Conservation (phyloP, 805 yeast genomes). For the Pichia californica region DNA sequence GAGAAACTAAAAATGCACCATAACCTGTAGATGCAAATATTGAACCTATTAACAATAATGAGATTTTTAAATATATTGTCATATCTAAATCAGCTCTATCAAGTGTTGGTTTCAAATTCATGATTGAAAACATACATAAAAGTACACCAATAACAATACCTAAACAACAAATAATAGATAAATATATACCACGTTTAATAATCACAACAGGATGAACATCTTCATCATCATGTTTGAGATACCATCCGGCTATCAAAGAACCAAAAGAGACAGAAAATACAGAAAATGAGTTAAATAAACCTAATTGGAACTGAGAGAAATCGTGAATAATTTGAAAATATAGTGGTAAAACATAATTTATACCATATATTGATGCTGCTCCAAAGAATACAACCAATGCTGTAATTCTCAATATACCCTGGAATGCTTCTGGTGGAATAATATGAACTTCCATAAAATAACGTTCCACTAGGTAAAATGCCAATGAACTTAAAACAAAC, state of each 20-base stretch:
- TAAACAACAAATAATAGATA: slow-evolving; percentile 19
- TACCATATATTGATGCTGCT: slow-evolving; percentile 31
- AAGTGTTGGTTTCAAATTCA: slow-evolving; percentile 21
- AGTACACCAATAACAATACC: slow-evolving; percentile 20
- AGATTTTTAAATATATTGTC: slow-evolving; percentile 10
- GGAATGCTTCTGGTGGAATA: slow-evolving; percentile 34
- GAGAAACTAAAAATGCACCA: slow-evolving; percentile 36
- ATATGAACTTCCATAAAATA: slow-evolving; percentile 32
- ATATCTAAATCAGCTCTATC: slow-evolving; percentile 12
- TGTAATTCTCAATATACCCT: slow-evolving; percentile 34
- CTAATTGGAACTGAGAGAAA: slow-evolving; percentile 32
- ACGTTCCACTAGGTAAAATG: slow-evolving; percentile 31
- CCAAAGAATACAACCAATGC: slow-evolving; percentile 34
- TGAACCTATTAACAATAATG: slow-evolving; percentile 25
- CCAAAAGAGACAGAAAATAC: slow-evolving; percentile 36
- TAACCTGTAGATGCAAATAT: slow-evolving; percentile 32
- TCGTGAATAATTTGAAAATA: slow-evolving; percentile 40
- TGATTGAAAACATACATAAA: slow-evolving; percentile 14
- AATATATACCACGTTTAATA: slow-evolving; percentile 18
- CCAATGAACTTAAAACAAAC: slow-evolving; percentile 12
- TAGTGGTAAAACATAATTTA: slow-evolving; percentile 33
- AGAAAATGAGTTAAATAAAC: slow-evolving; percentile 35
- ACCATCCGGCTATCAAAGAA: slow-evolving; percentile 32
- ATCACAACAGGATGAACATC: slow-evolving; percentile 14
- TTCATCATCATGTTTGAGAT: slow-evolving; percentile 23